phyloP scores from a whole-genome alignment of 2,329 filamentous ascomycete genomes.

The Capronia coronata region DNA sequence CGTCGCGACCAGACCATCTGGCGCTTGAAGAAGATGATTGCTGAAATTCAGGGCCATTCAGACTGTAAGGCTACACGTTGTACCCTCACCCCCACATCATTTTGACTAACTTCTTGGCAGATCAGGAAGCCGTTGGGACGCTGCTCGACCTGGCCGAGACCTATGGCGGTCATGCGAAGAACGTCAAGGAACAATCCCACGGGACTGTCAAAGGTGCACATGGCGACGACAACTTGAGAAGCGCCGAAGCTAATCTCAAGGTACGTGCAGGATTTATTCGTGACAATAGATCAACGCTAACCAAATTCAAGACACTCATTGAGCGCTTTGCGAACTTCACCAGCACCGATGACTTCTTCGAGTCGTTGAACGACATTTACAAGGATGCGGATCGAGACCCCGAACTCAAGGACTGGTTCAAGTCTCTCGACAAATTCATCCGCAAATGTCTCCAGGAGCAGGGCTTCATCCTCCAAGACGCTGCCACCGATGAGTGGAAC shows the following conservation, averaged over 20 bases:
- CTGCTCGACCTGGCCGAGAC: constrained; percentile 76
- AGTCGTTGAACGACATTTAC: constrained; percentile 79
- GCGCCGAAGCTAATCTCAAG: constrained; percentile 73
- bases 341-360: constrained; percentile 77
- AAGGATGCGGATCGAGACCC: constrained; percentile 76
- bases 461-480: constrained; percentile 81
- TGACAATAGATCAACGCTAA: constrained; percentile 45
- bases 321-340: constrained; percentile 96
- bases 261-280: constrained; percentile 43
- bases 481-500: constrained; percentile 75
- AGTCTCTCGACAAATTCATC: constrained; percentile 66
- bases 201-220: constrained; percentile 68
- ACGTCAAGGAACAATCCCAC: constrained; percentile 56
- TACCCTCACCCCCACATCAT: background rate
- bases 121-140: constrained; percentile 84
- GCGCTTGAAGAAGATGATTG: constrained; percentile 94
- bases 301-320: constrained; percentile 62
- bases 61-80: constrained; percentile 61
- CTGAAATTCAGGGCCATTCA: constrained; percentile 90
- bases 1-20: constrained; percentile 87
- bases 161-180: constrained; percentile 69
- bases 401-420: constrained; percentile 87
- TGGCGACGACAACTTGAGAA: constrained; percentile 55
- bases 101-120: constrained; percentile 35
- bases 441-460: constrained; percentile 80